Conservation (phyloP, 2,329 filamentous ascomycete genomes). For the Fusarium sp. region DNA sequence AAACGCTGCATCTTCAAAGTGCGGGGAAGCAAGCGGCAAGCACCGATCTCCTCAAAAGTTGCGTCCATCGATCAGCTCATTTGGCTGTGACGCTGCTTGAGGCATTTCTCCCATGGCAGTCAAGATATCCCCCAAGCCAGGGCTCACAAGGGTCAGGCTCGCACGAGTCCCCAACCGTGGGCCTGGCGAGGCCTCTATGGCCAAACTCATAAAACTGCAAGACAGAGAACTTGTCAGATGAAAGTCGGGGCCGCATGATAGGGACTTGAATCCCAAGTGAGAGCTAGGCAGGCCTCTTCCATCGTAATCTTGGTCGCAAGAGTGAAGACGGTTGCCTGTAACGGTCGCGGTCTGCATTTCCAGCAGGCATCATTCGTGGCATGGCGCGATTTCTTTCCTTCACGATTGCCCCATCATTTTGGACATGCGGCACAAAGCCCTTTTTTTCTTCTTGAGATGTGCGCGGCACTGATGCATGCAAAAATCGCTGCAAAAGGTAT, state of each 20-base stretch:
- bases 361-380: slow-evolving; percentile 11
- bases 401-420: slow-evolving; percentile 4
- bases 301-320: background rate
- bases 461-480: background rate
- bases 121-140: background rate
- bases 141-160: background rate
- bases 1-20: background rate
- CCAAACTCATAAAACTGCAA: background rate
- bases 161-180: background rate
- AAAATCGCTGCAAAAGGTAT: background rate
- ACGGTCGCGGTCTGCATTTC: background rate
- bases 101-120: background rate
- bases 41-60: background rate
- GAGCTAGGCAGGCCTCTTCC: background rate
- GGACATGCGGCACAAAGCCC: background rate
- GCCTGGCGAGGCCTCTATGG: background rate
- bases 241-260: background rate
- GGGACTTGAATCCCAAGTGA: background rate
- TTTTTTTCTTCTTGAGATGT: background rate
- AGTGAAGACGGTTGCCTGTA: background rate
- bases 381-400: slow-evolving; percentile 10
- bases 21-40: background rate
- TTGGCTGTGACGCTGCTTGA: slow-evolving; percentile 3
- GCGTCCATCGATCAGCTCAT: slow-evolving; percentile 2
- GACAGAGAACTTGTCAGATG: background rate